Evolutionary conservation across 176 grass and related monocot genomes (phyloP).

Genomic region (Cenchrus americanus): DNA sequence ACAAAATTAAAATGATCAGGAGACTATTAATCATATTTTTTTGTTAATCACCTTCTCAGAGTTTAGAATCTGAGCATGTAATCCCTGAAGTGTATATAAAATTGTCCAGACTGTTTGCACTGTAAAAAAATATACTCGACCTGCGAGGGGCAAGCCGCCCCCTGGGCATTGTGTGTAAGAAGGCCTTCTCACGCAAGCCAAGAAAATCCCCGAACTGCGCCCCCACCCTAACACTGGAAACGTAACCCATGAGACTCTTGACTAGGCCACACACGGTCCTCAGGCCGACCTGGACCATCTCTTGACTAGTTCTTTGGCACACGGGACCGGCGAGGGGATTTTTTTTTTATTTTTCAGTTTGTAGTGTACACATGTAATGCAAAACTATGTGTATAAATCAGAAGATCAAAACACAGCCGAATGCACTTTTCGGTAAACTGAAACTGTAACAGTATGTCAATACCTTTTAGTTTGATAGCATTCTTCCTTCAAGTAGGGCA

Average conservation of each 20-base stretch:
- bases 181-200: too few species aligned
- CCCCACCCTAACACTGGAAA: too few species aligned
- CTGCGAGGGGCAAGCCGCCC: too few species aligned
- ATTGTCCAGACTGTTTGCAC: neutral
- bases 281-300: too few species aligned
- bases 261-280: too few species aligned
- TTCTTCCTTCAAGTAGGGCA: slow-evolving; percentile 17
- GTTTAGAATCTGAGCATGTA: neutral
- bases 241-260: too few species aligned
- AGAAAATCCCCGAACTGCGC: too few species aligned
- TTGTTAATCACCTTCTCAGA: neutral
- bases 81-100: neutral
- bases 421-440: neutral
- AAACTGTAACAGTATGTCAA: neutral
- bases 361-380: neutral
- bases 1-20: neutral
- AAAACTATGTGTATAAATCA: neutral
- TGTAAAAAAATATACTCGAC: neutral
- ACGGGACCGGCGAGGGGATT: too few species aligned
- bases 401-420: neutral
- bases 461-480: slow-evolving; percentile 36
- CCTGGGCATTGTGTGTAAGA: too few species aligned
- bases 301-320: too few species aligned
- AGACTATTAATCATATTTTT: neutral
- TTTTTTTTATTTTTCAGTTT: too few species aligned